phyloP scores from a whole-genome alignment of 2,329 filamentous ascomycete genomes.

The Sclerotinia subarctica region DNA sequence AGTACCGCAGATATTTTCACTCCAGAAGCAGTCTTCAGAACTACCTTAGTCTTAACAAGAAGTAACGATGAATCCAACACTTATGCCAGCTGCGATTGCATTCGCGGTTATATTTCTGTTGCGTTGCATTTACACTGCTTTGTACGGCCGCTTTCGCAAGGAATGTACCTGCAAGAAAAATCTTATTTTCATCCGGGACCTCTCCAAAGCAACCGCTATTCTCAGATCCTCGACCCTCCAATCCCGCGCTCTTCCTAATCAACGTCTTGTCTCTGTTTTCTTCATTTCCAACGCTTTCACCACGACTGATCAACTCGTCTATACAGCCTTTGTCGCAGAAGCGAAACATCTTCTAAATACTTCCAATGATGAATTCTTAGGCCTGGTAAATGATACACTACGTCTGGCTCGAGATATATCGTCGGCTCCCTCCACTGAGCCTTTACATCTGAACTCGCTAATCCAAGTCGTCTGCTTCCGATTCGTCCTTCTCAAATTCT shows the following conservation, averaged over 20 bases:
- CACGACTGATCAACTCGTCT: not conserved
- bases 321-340: not conserved
- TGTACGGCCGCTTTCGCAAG: not conserved
- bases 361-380: not conserved
- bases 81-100: not conserved
- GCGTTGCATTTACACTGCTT: not conserved
- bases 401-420: not conserved
- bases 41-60: not conserved
- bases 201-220: not conserved
- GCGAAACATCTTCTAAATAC: not conserved
- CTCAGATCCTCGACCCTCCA: not conserved
- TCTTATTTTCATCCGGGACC: not conserved
- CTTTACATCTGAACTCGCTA: not conserved
- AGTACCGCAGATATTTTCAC: not conserved
- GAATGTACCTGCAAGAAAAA: conserved; percentile 1
- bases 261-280: conserved; percentile 10
- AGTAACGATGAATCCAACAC: not conserved
- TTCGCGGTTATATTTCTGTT: not conserved
- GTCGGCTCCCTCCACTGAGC: not conserved
- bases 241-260: conserved; percentile 11
- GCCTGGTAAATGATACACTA: not conserved
- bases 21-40: not conserved
- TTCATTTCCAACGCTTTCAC: conserved; percentile 15
- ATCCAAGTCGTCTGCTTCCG: conserved; percentile 17
- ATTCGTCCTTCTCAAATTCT: conserved; percentile 11